Percentiles rank a stretch among this genome's conserved stretches.
Evolutionary conservation across 345 rosid genomes (phyloP).

Genomic region (Triadica sebifera): DNA sequence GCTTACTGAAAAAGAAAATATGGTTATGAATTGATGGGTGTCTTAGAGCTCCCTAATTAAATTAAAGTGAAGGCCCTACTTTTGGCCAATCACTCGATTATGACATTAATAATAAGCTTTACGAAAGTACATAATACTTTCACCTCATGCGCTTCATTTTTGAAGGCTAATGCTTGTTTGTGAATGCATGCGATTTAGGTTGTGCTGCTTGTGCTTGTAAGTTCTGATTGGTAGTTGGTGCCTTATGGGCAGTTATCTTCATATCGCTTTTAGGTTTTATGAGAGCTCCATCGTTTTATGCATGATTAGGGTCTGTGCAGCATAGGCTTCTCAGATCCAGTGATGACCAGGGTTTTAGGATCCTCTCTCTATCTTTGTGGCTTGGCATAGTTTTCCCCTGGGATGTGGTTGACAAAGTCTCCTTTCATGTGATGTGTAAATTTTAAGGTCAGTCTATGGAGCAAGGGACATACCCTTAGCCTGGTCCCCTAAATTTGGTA

Average conservation of each 20-base stretch:
- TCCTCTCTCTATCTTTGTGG: background rate
- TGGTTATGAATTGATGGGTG: background rate
- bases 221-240: too few relatives aligned
- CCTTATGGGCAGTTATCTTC: too few relatives aligned
- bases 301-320: background rate
- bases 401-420: background rate
- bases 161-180: background rate
- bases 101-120: background rate
- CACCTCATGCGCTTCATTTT: background rate
- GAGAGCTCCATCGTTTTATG: background rate
- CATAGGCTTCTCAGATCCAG: background rate
- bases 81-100: background rate
- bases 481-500: background rate
- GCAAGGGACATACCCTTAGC: background rate
- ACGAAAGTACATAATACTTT: background rate
- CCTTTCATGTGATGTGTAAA: background rate
- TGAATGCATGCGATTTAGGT: background rate
- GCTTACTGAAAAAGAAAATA: too few relatives aligned
- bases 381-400: background rate
- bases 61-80: background rate
- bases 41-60: constrained; percentile 2
- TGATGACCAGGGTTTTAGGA: too few relatives aligned
- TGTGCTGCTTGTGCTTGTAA: background rate
- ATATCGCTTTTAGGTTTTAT: background rate
- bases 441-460: background rate